Conservation (phyloP, 148 eudicot genomes). For the Mesembryanthemum crystallinum region DNA sequence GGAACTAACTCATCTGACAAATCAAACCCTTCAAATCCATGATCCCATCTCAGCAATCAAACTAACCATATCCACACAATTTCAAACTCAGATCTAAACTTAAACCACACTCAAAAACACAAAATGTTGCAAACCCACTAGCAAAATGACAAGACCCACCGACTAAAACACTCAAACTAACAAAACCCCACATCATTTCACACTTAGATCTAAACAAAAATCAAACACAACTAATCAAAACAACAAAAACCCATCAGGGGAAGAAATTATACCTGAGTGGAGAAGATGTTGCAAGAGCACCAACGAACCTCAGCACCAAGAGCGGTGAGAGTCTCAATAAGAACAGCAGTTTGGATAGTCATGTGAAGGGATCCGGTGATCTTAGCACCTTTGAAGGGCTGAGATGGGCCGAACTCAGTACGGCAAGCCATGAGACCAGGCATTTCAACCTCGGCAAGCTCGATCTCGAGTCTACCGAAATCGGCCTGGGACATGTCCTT, state of each 20-base stretch:
- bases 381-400: conserved; percentile 82
- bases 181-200: background rate
- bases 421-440: conserved; percentile 91
- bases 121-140: background rate
- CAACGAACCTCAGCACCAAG: conserved; percentile 95
- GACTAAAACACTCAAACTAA: background rate
- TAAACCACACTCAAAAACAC: background rate
- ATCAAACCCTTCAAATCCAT: background rate
- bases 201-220: background rate
- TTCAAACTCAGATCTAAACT: background rate
- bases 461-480: conserved; percentile 93
- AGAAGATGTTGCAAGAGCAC: conserved; percentile 99
- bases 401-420: conserved; percentile 76
- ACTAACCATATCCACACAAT: background rate
- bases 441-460: conserved; percentile 96
- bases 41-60: background rate
- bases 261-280: conserved; percentile 48
- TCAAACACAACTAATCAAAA: background rate
- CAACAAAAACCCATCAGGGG: background rate
- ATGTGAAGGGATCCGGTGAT: conserved; percentile 93
- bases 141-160: background rate
- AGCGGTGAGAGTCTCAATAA: conserved; percentile 90
- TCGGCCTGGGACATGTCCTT: conserved; percentile 98
- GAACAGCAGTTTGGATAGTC: conserved; percentile 95
- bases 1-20: background rate